A percentile compares a stretch with the other conserved stretches of the same genome.
These are phyloP conservation scores for Endogone sp. DNA, from an alignment of 192 early-diverging fungal species.

Conservation along the genomic window DNA sequence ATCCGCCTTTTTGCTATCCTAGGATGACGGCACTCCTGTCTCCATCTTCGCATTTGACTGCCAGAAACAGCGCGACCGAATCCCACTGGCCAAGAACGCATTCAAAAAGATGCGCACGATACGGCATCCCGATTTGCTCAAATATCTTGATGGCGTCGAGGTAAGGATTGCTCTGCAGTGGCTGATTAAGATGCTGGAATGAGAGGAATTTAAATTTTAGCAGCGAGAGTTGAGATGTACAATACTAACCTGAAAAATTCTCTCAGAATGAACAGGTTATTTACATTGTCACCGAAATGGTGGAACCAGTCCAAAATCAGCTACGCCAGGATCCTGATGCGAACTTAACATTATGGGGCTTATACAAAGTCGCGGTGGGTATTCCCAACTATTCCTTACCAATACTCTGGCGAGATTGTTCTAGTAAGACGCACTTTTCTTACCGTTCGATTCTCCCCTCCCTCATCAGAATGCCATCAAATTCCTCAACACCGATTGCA, in stretches of 20 bases:
- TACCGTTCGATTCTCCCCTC: slow-evolving; percentile 5
- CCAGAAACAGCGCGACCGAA: slow-evolving; percentile 53
- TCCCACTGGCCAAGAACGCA: slow-evolving; percentile 86
- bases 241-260: no score
- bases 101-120: slow-evolving; percentile 84
- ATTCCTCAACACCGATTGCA: slow-evolving; percentile 85
- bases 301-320: slow-evolving; percentile 63
- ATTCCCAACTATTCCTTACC: neutral
- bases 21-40: slow-evolving; percentile 63
- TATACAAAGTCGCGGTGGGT: slow-evolving; percentile 86
- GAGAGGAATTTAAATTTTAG: neutral
- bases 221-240: no score
- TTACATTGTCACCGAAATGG: slow-evolving; percentile 86
- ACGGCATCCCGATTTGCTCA: slow-evolving; percentile 83
- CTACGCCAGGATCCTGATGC: slow-evolving; percentile 43
- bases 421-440: no score
- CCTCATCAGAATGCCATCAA: slow-evolving; percentile 66
- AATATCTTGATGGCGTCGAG: slow-evolving; percentile 86
- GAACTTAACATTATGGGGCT: slow-evolving; percentile 75
- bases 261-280: slow-evolving; percentile 52
- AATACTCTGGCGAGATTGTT: no score
- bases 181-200: neutral
- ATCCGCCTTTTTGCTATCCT: neutral
- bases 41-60: slow-evolving; percentile 87
- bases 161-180: slow-evolving; percentile 28